phyloP scores from a whole-genome alignment of 1,284 basidiomycete genomes.

The Heliocybe sulcata region DNA sequence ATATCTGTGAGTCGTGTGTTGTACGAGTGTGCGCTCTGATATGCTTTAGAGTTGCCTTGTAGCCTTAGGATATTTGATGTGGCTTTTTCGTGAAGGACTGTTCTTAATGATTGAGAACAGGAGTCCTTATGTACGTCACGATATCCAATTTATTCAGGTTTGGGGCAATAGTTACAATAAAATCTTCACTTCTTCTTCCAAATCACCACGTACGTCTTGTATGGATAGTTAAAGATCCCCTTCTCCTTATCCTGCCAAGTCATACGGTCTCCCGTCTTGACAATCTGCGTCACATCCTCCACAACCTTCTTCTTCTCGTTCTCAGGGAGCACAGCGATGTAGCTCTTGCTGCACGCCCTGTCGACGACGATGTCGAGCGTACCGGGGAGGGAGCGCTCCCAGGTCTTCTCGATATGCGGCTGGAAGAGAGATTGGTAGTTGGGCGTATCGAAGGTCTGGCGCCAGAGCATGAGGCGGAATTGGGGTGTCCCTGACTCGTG shows the following conservation, averaged over 20 bases:
- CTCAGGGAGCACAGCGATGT: slow-evolving; percentile 51
- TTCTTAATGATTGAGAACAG: no score
- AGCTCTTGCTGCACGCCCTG: slow-evolving; percentile 68
- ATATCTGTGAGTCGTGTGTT: no score
- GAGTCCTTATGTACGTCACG: no score
- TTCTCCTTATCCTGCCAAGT: slow-evolving; percentile 40
- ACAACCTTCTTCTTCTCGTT: slow-evolving; percentile 45
- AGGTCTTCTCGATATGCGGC: slow-evolving; percentile 44
- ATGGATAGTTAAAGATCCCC: slow-evolving; percentile 48
- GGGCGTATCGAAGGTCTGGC: slow-evolving; percentile 47
- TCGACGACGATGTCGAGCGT: slow-evolving; percentile 48
- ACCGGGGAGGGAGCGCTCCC: slow-evolving; percentile 38
- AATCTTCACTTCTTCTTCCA: slow-evolving; percentile 29
- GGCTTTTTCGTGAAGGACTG: no score
- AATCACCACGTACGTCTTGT: slow-evolving; percentile 39
- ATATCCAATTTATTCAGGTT: no score
- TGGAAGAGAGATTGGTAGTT: slow-evolving; percentile 48
- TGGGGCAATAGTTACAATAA: not conserved
- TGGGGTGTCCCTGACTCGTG: slow-evolving; percentile 66
- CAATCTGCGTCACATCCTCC: slow-evolving; percentile 39
- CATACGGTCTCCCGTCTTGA: slow-evolving; percentile 35
- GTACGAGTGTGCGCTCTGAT: not conserved
- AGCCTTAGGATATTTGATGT: no score
- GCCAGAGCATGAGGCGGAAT: slow-evolving; percentile 67
- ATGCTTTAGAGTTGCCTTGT: no score